Percentiles rank a stretch among this genome's conserved stretches.
phyloP scores from a whole-genome alignment of 805 yeast species.

The Starmerella asiatica region DNA sequence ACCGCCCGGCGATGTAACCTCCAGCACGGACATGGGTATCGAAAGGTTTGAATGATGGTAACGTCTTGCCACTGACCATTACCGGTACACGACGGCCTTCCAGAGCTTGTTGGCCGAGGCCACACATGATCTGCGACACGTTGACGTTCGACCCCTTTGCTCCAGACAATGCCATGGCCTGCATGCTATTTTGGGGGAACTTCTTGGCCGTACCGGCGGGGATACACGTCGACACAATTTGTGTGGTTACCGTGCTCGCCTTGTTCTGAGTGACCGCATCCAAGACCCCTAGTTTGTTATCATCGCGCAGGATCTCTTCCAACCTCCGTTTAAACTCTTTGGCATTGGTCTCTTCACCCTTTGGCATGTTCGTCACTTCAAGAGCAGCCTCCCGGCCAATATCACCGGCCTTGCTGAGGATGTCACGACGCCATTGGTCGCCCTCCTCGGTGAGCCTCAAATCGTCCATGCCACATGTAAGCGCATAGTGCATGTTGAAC shows the following conservation, averaged over 20 bases:
- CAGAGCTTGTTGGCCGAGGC: slow-evolving; percentile 95
- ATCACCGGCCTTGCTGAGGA: slow-evolving; percentile 61
- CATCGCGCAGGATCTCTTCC: slow-evolving; percentile 91
- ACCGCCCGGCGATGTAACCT: slow-evolving; percentile 92
- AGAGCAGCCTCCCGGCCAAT: slow-evolving; percentile 86
- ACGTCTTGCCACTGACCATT: slow-evolving; percentile 95
- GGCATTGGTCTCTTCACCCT: slow-evolving; percentile 37
- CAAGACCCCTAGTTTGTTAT: slow-evolving; percentile 75
- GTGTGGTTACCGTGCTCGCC: slow-evolving; percentile 84
- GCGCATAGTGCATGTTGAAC: slow-evolving; percentile 80
- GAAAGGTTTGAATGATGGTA: slow-evolving; percentile 90
- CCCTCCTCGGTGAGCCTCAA: slow-evolving; percentile 84
- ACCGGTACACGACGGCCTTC: slow-evolving; percentile 99
- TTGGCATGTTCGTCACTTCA: slow-evolving; percentile 77
- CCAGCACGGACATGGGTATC: slow-evolving; percentile 98
- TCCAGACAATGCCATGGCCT: slow-evolving; percentile 97
- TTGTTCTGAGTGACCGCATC: slow-evolving; percentile 93
- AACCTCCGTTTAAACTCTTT: slow-evolving; percentile 73
- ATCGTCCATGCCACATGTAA: slow-evolving; percentile 99
- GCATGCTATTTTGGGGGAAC: slow-evolving; percentile 95
- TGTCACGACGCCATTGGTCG: slow-evolving; percentile 73
- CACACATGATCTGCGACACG: slow-evolving; percentile 98
- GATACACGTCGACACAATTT: slow-evolving; percentile 85
- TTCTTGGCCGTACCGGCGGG: slow-evolving; percentile 92
- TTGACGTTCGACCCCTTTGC: slow-evolving; percentile 98